A percentile compares a stretch with the other conserved stretches of the same genome.
phyloP scores from a whole-genome alignment of 306 rosid genomes.

The Trifolium subterraneum region DNA sequence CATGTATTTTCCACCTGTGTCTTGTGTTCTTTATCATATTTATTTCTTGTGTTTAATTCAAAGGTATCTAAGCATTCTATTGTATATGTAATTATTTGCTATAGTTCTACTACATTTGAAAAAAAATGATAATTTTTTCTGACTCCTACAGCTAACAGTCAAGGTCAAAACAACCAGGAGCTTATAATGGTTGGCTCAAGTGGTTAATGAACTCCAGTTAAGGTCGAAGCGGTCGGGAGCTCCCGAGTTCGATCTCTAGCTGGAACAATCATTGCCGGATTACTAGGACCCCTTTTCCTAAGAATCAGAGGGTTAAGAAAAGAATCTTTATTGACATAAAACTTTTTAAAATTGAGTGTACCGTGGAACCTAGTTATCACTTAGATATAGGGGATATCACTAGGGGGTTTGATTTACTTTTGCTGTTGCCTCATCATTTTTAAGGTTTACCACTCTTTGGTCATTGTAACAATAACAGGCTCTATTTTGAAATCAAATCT shows the following conservation, averaged over 20 bases:
- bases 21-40: neutral
- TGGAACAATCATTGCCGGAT: too few relatives aligned
- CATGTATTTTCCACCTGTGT: neutral
- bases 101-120: neutral
- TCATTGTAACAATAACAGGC: slow-evolving; percentile 23
- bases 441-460: too few relatives aligned
- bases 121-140: neutral
- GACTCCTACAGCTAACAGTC: slow-evolving; percentile 1
- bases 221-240: too few relatives aligned
- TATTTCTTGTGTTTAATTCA: neutral
- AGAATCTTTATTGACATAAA: neutral
- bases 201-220: too few relatives aligned
- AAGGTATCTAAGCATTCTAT: slow-evolving; percentile 4
- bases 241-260: too few relatives aligned
- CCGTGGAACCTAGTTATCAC: slow-evolving; percentile 13
- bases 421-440: neutral
- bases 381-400: slow-evolving; percentile 9
- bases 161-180: too few relatives aligned
- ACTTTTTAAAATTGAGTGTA: slow-evolving; percentile 6
- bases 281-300: too few relatives aligned
- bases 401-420: slow-evolving; percentile 27
- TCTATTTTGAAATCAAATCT: slow-evolving; percentile 28
- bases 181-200: too few relatives aligned
- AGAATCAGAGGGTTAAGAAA: too few relatives aligned
- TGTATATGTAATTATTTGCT: neutral